Base-by-base conservation (phyloP, 306 rosid species). In the Medicago lupulina region DNA sequence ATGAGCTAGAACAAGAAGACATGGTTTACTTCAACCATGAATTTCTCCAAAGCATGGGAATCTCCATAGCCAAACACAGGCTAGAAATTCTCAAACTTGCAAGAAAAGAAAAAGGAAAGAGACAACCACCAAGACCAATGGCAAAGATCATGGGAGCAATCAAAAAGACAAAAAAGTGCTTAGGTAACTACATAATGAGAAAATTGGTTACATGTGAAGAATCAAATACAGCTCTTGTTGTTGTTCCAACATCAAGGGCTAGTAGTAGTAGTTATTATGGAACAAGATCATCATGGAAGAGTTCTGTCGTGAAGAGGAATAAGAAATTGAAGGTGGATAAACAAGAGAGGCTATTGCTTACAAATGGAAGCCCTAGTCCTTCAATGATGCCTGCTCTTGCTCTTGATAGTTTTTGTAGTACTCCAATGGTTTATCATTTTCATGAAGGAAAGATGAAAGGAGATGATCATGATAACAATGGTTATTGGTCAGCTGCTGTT, bases 31-130 rank as follows among this genome's bases (percentile, higher is more conserved):
- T 92, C 91, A 95, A 90, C 92, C 97, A 95, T 39, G 99, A 95
- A 83, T 95, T 95, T 69, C 97, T 95, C 8, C 93, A 85, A 59
- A 95, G 97, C 92, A 90, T 95, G 96, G 97, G 99, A 1, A 90
- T 95, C 79, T 90, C 97, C 86, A 89, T 90, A 76, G 99, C 97
- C 78, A 95, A 95, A 66, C 99, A 96, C 78, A 86, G 99, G 81
- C 86, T 92, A 31, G 98, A 96, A 69, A 96, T 96, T 77, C 89
- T 96, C 69, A 96, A 96, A 86, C 86, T 85, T 15, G 90, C 96
- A 1, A 85, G 87, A 57, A 88, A 77, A 60, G 91, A 82, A 17
- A 88, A 67, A 55, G 85, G 82, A 10, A 70, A 75, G 70, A 59
- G 79, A 14, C 83, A 85, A 5, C 85, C 31, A 4, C 84, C 31